Conservation (phyloP, 352 stramenopile species). For the Phytophthora sojae region DNA sequence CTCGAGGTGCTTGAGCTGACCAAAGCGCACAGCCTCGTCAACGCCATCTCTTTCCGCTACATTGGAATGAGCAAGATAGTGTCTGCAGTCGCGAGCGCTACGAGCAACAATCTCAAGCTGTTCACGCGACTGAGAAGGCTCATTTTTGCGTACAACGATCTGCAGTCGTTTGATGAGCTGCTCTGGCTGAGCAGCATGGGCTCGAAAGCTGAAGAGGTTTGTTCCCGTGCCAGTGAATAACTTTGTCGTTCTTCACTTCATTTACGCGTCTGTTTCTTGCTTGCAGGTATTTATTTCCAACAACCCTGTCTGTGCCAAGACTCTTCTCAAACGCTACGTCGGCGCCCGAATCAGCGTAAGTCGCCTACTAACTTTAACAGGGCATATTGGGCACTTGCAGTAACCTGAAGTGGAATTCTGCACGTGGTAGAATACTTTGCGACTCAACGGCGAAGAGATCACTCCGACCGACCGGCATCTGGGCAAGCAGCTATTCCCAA, state of each 20-base stretch:
- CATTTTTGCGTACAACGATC: conserved; percentile 75
- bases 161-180: conserved; percentile 70
- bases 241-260: not conserved
- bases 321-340: conserved; percentile 64
- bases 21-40: conserved; percentile 61
- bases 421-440: conserved; percentile 54
- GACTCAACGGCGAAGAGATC: conserved; percentile 74
- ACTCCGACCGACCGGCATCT: conserved; percentile 49
- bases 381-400: not conserved
- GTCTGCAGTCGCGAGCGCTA: conserved; percentile 36
- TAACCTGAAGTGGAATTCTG: not conserved
- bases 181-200: conserved; percentile 61
- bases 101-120: conserved; percentile 60
- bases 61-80: conserved; percentile 56
- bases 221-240: not conserved
- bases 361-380: not conserved
- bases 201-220: conserved; percentile 72
- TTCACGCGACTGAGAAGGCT: conserved; percentile 65
- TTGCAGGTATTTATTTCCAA: conserved; percentile 67
- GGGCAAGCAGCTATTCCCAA: conserved; percentile 68
- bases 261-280: not conserved
- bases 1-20: conserved; percentile 66
- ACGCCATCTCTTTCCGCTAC: conserved; percentile 75
- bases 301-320: conserved; percentile 64
- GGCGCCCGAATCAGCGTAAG: conserved; percentile 60